Conservation (phyloP, 2,329 filamentous ascomycete genomes). For the Fusarium protoensiforme region DNA sequence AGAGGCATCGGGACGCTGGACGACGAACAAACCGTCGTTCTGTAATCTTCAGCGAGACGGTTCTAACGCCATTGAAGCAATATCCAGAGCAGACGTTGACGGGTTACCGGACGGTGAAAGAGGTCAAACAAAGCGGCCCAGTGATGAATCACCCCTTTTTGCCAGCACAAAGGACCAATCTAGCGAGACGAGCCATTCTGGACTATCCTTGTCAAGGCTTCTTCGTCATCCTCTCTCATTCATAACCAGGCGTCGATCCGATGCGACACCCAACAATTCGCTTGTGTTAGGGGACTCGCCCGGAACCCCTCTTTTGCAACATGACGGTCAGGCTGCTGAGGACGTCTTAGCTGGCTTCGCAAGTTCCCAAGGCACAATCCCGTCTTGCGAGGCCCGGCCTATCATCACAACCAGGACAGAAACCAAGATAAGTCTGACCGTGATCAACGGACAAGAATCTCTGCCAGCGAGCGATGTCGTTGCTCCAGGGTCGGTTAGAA, state of each 20-base stretch:
- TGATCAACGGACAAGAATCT: fast-evolving
- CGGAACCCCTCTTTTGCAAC: too few species aligned
- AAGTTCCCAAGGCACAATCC: background rate
- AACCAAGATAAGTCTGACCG: background rate
- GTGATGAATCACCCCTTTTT: background rate
- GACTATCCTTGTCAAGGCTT: background rate
- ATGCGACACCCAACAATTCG: background rate
- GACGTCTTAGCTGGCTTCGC: background rate
- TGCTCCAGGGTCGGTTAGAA: background rate
- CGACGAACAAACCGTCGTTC: background rate
- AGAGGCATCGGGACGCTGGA: background rate
- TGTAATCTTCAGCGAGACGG: background rate
- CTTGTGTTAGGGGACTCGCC: background rate
- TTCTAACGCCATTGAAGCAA: background rate
- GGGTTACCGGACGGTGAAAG: background rate
- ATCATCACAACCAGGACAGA: background rate
- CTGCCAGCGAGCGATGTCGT: background rate
- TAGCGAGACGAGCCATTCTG: background rate
- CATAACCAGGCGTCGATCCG: background rate
- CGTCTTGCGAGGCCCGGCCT: background rate
- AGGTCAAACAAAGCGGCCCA: background rate
- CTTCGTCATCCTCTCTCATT: background rate
- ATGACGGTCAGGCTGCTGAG: background rate
- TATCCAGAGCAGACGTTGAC: background rate
- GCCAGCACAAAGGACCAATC: background rate